Conservation (phyloP, 2,329 filamentous ascomycete species). For the Scopulariopsis brevicaulis region DNA sequence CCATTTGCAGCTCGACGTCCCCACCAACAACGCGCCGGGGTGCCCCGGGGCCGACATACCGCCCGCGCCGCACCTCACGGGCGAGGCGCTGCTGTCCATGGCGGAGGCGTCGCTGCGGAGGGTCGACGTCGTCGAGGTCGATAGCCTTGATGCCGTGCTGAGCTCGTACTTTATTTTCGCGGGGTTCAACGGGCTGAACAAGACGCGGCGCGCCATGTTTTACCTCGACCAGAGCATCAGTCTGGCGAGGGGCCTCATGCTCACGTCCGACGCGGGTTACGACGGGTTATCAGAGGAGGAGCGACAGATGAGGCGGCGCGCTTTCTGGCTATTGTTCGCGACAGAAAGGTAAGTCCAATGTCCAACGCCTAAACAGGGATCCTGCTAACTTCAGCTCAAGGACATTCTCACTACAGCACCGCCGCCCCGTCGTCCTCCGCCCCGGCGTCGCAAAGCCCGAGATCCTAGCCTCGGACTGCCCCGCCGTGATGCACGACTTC, state of each 20-base stretch:
- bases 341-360: slow-evolving; percentile 13
- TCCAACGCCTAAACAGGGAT: neutral
- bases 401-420: slow-evolving; percentile 18
- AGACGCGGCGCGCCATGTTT: slow-evolving; percentile 16
- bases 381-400: slow-evolving; percentile 1
- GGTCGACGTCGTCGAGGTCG: slow-evolving; percentile 16
- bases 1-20: slow-evolving; percentile 13
- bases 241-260: slow-evolving; percentile 14
- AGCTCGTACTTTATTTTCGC: slow-evolving; percentile 18
- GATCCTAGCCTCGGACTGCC: slow-evolving; percentile 18
- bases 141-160: slow-evolving; percentile 15
- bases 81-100: slow-evolving; percentile 13
- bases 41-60: slow-evolving; percentile 10
- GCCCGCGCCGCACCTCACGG: slow-evolving; percentile 11
- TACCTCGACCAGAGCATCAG: slow-evolving; percentile 20
- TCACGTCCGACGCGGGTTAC: slow-evolving; percentile 16
- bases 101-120: slow-evolving; percentile 16
- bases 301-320: slow-evolving; percentile 15
- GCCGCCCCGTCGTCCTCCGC: slow-evolving; percentile 17
- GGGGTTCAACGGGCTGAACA: slow-evolving; percentile 17
- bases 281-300: slow-evolving; percentile 11
- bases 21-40: slow-evolving; percentile 8
- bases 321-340: slow-evolving; percentile 22
- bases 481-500: slow-evolving; percentile 20
- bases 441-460: slow-evolving; percentile 17